Base-by-base conservation (phyloP, 2,329 filamentous ascomycete genomes). In the Verticillium albo-atrum region DNA sequence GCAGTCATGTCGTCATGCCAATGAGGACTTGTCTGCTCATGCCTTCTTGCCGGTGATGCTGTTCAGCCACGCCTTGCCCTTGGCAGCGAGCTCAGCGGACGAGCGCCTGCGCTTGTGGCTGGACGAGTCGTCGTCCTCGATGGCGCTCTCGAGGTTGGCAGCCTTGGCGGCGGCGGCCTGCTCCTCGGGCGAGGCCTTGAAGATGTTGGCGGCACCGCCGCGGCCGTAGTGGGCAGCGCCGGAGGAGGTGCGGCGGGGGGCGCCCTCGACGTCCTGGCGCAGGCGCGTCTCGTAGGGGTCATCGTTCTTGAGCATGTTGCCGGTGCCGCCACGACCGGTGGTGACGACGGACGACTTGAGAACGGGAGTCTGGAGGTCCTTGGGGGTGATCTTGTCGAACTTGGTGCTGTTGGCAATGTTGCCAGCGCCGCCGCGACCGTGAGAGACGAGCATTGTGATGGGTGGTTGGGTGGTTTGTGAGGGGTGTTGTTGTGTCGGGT, bases 281-380 rank as follows among this genome's bases (percentile, higher is more conserved):
- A 86, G 81, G 63, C 93, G 89, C 35, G 93, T 91, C 71, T 91
- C 86, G 50, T 80, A 76, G 3, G 88, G 86, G 67, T 95, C 89
- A 63, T 85, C 86, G 70, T 89, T 88, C 66, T 77, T 79, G 54
- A 89, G 87, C 89, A 97, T 96, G 79, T 96, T 97, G 61, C 92
- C 92, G 4, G 85, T 88, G 62, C 93, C 93, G 59, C 93, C 93
- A 56, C 93, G 90, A 59, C 93, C 93, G 3, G 93, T 97, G 23
- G 93, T 97, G 70, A 94, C 92, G 65, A 91, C 81, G n/a, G 89
- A 78, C 54, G 84, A 84, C 77, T 96, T 97, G 71, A 98, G 85
- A 14, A 86, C 89, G 1, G 93, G 93, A 1, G 92, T 97, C 68
- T 88, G 79, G 63, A 96, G 85, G 69, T 94, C 90, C 64, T 84